phyloP scores from a whole-genome alignment of 768 basidiomycete genomes.

The Tricholoma bakamatsutake region DNA sequence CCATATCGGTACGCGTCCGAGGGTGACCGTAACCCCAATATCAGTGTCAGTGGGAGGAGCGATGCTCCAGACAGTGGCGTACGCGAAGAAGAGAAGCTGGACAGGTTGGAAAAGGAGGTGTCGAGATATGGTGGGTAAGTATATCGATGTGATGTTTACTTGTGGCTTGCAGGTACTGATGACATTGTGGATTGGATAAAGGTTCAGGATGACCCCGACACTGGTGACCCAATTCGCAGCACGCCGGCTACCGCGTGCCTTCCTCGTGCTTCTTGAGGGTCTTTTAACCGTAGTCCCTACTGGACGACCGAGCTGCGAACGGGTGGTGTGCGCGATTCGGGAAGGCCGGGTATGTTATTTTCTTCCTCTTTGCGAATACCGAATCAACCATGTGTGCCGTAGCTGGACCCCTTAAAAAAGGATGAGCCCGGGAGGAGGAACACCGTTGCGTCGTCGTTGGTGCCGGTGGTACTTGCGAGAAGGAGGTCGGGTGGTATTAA shows the following conservation, averaged over 20 bases:
- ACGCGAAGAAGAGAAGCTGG: constrained; percentile 59
- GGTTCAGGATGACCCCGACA: constrained; percentile 46
- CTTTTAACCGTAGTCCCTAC: constrained; percentile 58
- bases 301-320: constrained; percentile 66
- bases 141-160: background rate
- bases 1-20: constrained; percentile 75
- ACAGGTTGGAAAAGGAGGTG: constrained; percentile 69
- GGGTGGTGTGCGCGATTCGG: constrained; percentile 60
- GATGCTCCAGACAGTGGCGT: constrained; percentile 31
- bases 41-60: background rate
- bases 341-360: constrained; percentile 62
- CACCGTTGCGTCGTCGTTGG: constrained; percentile 3
- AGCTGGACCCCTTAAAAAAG: constrained; percentile 17
- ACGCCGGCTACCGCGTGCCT: constrained; percentile 66
- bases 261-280: constrained; percentile 66
- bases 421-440: constrained; percentile 2
- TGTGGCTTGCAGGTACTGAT: background rate
- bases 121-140: constrained; percentile 65
- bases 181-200: constrained; percentile 9
- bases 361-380: background rate
- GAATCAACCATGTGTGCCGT: background rate
- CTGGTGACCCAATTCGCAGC: constrained; percentile 56
- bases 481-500: constrained; percentile 3
- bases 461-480: constrained; percentile 5
- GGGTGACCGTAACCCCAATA: constrained; percentile 37